These are phyloP conservation scores for Cyclostephanos invisitatus DNA, from an alignment of 108 stramenopile genomes.

Conservation along the genomic window DNA sequence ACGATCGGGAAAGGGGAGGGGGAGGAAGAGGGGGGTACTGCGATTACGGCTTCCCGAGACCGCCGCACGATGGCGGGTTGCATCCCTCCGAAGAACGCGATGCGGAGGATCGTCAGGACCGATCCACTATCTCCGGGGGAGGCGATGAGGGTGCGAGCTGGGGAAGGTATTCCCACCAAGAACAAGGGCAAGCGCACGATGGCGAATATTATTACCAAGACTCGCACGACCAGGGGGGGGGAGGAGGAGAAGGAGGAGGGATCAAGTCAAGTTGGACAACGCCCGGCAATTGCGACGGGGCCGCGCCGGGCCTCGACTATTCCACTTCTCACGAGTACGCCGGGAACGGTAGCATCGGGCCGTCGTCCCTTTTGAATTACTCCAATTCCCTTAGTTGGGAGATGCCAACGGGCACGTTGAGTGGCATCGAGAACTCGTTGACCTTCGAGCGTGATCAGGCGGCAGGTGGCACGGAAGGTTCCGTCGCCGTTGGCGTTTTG, in stretches of 20 bases:
- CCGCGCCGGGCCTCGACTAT: neutral
- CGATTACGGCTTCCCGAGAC: neutral
- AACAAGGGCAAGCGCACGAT: neutral
- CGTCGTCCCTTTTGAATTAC: constrained; percentile 6
- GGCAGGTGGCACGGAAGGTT: no score
- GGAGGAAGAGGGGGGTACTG: neutral
- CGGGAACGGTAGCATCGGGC: constrained; percentile 9
- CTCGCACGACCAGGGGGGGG: neutral
- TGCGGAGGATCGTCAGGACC: neutral
- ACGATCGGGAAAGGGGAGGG: neutral
- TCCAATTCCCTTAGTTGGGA: constrained; percentile 24
- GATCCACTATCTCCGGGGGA: neutral
- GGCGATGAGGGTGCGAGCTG: neutral
- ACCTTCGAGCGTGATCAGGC: neutral
- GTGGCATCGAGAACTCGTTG: constrained; percentile 8
- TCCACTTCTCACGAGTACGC: constrained; percentile 3
- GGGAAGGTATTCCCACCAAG: neutral
- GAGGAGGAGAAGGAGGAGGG: neutral
- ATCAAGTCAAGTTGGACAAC: neutral
- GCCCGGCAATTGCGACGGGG: neutral
- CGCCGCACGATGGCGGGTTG: neutral
- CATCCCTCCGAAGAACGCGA: neutral
- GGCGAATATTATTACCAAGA: neutral
- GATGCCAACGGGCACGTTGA: constrained; percentile 26
- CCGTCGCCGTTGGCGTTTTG: neutral